Percentiles rank a stretch among this genome's conserved stretches.
These are phyloP conservation scores for Termitomyces sp. DNA, from an alignment of 768 basidiomycete genomes.

Conservation along the genomic window DNA sequence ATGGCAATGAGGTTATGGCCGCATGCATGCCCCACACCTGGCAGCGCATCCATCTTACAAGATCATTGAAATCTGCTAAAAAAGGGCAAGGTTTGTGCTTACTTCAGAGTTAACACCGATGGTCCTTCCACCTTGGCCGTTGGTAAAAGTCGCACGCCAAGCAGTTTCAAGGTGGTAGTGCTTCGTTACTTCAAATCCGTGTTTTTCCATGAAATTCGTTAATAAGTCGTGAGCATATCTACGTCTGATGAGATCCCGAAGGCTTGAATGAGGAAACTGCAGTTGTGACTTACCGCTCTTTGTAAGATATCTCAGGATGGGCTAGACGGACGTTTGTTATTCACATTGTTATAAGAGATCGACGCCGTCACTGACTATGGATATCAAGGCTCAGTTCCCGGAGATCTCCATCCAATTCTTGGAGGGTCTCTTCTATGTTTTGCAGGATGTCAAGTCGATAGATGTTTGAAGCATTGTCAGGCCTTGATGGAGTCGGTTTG, in stretches of 20 bases:
- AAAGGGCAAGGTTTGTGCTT: conserved; percentile 10
- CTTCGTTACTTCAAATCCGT: conserved; percentile 57
- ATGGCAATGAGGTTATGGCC: conserved; percentile 84
- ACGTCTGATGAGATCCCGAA: not conserved
- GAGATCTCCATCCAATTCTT: conserved; percentile 46
- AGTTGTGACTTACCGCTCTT: conserved; percentile 50
- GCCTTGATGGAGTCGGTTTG: conserved; percentile 24
- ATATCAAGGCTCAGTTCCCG: conserved; percentile 64
- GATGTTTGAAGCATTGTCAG: conserved; percentile 25
- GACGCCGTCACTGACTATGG: conserved; percentile 40
- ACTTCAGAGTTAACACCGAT: conserved; percentile 80
- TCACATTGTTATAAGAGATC: not conserved
- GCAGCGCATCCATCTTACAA: conserved; percentile 54
- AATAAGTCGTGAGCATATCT: conserved; percentile 71
- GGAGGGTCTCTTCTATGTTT: conserved; percentile 51
- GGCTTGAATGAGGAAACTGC: not conserved
- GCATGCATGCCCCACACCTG: conserved; percentile 64
- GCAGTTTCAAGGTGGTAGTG: conserved; percentile 71
- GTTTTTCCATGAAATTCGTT: conserved; percentile 58
- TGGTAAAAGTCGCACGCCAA: conserved; percentile 63
- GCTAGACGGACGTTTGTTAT: conserved; percentile 27
- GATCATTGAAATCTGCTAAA: not conserved
- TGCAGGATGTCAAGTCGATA: conserved; percentile 54
- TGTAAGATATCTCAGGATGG: conserved; percentile 65
- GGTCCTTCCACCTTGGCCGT: conserved; percentile 60